Base-by-base conservation (phyloP, 495 filamentous ascomycete genomes). In the Penicillium antarcticum region DNA sequence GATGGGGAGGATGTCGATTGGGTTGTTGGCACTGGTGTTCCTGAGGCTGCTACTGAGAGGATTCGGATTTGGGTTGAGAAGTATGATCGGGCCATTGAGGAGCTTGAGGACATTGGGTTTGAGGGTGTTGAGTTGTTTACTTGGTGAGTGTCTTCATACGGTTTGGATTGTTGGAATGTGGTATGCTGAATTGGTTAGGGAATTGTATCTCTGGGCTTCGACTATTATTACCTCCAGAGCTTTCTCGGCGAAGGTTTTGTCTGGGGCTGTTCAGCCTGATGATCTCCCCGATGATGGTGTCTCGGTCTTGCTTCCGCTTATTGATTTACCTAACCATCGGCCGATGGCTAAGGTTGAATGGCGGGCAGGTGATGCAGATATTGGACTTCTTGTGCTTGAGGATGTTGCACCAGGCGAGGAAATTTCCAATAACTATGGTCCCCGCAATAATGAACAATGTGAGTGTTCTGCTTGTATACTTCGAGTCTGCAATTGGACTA, bases 401-500 rank as follows among this genome's bases (percentile, higher is more conserved):
- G 34, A 66, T 8, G 58, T 81, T n/a, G 23, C 58, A 5, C 61
- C 72, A 9, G 81, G 80, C 3, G 55, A 72, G 10, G 80, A 87
- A 58, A 74, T 87, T 16, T 78, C 71, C 19, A 88, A 88, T 57
- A 88, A 88, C 59, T 88, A 88, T 51, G 84, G 80, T 0, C 78
- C 83, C 4, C 83, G 86, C 42, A 74, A 79, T 43, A 88, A 88
- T 51, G 84, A 83, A 56, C 82, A 87, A 57, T 60, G 81, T 83
- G 56, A 36, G 77, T 70, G n/a, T 14, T 35, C 19, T 4, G n/a
- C 41, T 33, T 37, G 8, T 29, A 29, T 29, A 8, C 3, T 14
- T 11, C 18, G 23, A 19, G 3, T 17, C 10, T 29, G n/a, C 0
- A 29, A 9, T 26, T 13, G 38, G 10, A 56, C 33, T 63, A 24